Percentiles rank a stretch among this genome's conserved stretches.
phyloP scores from a whole-genome alignment of 2,329 filamentous ascomycete genomes.

The Alternaria longipes region DNA sequence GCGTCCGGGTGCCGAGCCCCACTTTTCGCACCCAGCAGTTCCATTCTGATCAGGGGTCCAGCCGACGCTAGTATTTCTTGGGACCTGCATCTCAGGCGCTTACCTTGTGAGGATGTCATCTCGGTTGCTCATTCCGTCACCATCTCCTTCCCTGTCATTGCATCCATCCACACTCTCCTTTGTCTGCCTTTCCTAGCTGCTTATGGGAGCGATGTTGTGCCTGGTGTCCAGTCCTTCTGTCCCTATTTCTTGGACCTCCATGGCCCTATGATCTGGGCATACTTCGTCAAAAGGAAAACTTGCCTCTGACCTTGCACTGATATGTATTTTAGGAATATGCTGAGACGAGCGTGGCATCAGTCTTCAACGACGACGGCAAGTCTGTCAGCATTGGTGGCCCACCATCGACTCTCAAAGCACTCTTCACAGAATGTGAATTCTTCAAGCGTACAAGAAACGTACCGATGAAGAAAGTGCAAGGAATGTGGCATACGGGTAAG shows the following conservation, averaged over 20 bases:
- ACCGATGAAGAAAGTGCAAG: neutral
- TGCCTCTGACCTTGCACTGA: neutral
- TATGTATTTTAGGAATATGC: neutral
- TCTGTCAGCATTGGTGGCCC: neutral
- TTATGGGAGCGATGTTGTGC: neutral
- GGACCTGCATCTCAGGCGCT: no score
- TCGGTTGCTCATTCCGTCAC: neutral
- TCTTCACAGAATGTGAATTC: neutral
- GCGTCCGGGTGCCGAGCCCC: neutral
- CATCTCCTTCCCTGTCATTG: neutral
- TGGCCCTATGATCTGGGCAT: neutral
- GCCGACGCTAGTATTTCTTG: no score
- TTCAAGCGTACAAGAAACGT: neutral
- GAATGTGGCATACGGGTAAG: neutral
- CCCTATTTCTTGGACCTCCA: no score
- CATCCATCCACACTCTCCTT: neutral
- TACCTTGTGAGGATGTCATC: neutral
- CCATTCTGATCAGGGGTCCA: no score
- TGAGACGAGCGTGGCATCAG: neutral
- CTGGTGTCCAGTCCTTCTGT: neutral
- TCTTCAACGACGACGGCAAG: neutral
- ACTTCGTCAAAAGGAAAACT: neutral
- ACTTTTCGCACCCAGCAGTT: neutral
- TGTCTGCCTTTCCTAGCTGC: neutral
- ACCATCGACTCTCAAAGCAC: neutral